Evolutionary conservation across 1,139 yeast genomes (phyloP).

Genomic region (Blastobotrys buckinghamii): DNA sequence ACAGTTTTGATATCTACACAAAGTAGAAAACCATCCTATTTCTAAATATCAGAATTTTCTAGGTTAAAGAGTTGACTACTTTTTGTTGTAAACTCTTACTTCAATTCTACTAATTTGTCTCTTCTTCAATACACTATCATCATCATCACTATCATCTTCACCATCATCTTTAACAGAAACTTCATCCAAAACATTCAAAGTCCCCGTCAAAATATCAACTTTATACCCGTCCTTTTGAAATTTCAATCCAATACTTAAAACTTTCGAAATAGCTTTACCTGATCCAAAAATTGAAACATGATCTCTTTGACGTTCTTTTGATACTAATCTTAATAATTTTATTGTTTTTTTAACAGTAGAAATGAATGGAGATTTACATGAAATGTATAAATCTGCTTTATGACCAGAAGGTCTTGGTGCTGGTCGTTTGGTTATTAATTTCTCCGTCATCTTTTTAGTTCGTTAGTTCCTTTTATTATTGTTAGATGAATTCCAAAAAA

Average conservation of each 20-base stretch:
- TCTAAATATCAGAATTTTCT: neutral
- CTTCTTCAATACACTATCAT: slow-evolving; percentile 13
- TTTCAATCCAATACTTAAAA: slow-evolving; percentile 28
- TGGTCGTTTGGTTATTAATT: slow-evolving; percentile 7
- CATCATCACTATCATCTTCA: slow-evolving; percentile 13
- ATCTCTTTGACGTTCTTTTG: slow-evolving; percentile 11
- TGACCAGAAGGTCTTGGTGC: slow-evolving; percentile 13
- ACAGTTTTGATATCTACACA: too few species aligned
- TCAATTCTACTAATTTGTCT: slow-evolving; percentile 25
- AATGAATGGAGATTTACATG: slow-evolving; percentile 29
- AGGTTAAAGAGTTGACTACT: too few species aligned
- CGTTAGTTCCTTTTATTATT: too few species aligned
- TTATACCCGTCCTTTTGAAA: slow-evolving; percentile 24
- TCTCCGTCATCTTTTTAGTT: neutral
- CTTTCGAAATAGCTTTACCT: slow-evolving; percentile 32
- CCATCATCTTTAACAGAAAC: slow-evolving; percentile 13
- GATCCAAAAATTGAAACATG: slow-evolving; percentile 28
- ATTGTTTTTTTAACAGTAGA: slow-evolving; percentile 27
- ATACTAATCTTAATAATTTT: slow-evolving; percentile 14
- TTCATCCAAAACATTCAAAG: slow-evolving; percentile 23
- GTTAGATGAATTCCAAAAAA: too few species aligned
- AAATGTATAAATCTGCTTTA: slow-evolving; percentile 14
- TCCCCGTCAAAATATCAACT: slow-evolving; percentile 23
- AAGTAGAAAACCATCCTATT: neutral
- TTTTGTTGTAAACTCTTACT: slow-evolving; percentile 15